Evolutionary conservation across 306 rosid genomes (phyloP), one percentile per base, ranked within the genome.

Genomic region (Lathyrus aphaca): DNA sequence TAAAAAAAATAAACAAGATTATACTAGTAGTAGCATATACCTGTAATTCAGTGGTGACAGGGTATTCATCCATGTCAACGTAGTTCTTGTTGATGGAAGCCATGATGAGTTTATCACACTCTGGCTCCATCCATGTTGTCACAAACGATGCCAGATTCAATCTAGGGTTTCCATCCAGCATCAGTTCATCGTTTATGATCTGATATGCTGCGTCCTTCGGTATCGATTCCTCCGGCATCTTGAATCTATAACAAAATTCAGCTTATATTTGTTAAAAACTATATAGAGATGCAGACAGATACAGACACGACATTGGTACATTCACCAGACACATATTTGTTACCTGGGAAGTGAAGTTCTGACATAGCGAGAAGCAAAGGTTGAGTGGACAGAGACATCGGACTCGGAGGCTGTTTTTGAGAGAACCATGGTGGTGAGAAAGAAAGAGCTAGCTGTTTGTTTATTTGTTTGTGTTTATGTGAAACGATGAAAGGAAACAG

Each of bases 31-130:
- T 17, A n/a, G n/a, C n/a, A 57, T 43, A n/a, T 69, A 16, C 98
- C 89, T 92, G 98, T 2, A 92, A 85, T 64, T 92, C 98, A 17
- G 98, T 92, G 66, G 98, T 92, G 60, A 92, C 95, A 6, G 98
- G 98, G 82, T 92, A 92, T 74, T 92, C 98, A 2, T 92, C 98
- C 98, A 92, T 92, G 81, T 92, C 98, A 15, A 92, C 98, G 43
- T 89, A 92, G 83, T 92, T 92, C 84, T 92, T 92, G 82, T 89
- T 92, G 6, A 92, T 64, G 68, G 98, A 11, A 51, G 84, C 78
- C 92, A 86, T 81, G 74, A 92, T 86, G 27, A 92, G 92, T n/a
- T 86, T 74, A 43, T 92, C 95, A 43, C 98, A 86, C 63, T 92
- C 98, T 0, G 98, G 96, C 21, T 82, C 86, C 86, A 82, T 82